Percentiles rank a stretch among this genome's conserved stretches.
Evolutionary conservation across 2,329 filamentous ascomycete species (phyloP).

Genomic region (Zopfia rhizophila): DNA sequence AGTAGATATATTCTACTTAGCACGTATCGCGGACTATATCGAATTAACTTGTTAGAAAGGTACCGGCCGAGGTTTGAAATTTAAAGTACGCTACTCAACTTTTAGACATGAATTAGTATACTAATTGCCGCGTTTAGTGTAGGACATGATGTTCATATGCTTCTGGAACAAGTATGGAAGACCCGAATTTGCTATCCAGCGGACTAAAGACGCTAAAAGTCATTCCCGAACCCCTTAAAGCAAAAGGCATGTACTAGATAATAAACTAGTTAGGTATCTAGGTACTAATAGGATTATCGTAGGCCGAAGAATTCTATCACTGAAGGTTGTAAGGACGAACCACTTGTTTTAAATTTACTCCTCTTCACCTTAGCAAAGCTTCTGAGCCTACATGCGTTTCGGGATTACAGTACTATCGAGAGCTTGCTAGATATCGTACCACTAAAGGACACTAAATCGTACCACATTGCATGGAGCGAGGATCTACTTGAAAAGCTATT

Average conservation of each 20-base stretch:
- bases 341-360: slow-evolving; percentile 21
- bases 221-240: slow-evolving; percentile 18
- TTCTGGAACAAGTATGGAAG: slow-evolving; percentile 26
- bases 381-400: slow-evolving; percentile 19
- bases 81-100: slow-evolving; percentile 18
- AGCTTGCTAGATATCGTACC: slow-evolving; percentile 13
- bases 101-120: slow-evolving; percentile 7
- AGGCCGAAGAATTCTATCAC: slow-evolving; percentile 21
- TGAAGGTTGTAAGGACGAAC: slow-evolving; percentile 14
- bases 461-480: slow-evolving; percentile 17
- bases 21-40: slow-evolving; percentile 27
- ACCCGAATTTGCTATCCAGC: slow-evolving; percentile 27
- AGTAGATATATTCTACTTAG: slow-evolving; percentile 23
- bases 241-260: slow-evolving; percentile 19
- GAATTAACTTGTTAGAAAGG: slow-evolving; percentile 20
- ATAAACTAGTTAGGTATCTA: slow-evolving; percentile 7
- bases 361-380: slow-evolving; percentile 20
- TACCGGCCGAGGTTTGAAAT: slow-evolving; percentile 23
- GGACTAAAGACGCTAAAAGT: slow-evolving; percentile 26
- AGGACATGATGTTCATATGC: slow-evolving; percentile 26
- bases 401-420: slow-evolving; percentile 23
- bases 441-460: slow-evolving; percentile 18
- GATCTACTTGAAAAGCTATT: slow-evolving; percentile 24
- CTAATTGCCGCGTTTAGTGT: slow-evolving; percentile 7
- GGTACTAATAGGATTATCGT: slow-evolving; percentile 14